These are phyloP conservation scores for Cutaneotrichosporon sp. DNA, from an alignment of 1,284 basidiomycete species.

Conservation along the genomic window DNA sequence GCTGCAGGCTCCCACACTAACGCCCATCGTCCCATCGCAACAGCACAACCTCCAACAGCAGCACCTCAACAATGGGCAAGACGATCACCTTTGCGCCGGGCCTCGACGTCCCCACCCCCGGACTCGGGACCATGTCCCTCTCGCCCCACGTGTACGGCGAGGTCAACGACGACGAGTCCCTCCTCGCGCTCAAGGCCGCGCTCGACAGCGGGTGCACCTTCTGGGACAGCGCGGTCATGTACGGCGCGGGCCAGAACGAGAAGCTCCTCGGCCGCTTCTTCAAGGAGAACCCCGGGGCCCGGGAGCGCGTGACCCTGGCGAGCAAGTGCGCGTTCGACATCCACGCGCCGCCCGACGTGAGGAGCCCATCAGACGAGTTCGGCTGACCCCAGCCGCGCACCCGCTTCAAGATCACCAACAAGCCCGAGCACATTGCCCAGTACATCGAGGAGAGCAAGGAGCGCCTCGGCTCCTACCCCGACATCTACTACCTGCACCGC, in stretches of 20 bases:
- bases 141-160: conserved; percentile 28
- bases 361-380: too few relatives aligned
- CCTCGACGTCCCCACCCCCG: conserved; percentile 34
- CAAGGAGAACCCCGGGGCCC: conserved; percentile 30
- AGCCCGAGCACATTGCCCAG: conserved; percentile 41
- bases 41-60: not conserved
- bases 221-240: conserved; percentile 46
- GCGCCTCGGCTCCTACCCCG: conserved; percentile 49
- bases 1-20: not conserved
- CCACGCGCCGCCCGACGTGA: not conserved
- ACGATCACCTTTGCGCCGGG: conserved; percentile 32
- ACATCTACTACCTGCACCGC: conserved; percentile 55
- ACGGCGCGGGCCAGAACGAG: conserved; percentile 52
- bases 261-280: conserved; percentile 50
- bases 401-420: conserved; percentile 29
- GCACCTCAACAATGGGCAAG: conserved; percentile 12
- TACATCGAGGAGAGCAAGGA: conserved; percentile 46
- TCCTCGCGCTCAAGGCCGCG: conserved; percentile 34
- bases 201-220: conserved; percentile 46
- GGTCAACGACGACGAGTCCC: conserved; percentile 30
- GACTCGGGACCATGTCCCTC: conserved; percentile 34
- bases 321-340: conserved; percentile 50
- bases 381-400: not conserved
- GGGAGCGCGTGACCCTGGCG: conserved; percentile 53
- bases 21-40: not conserved